A percentile compares a stretch with the other conserved stretches of the same genome.
These are phyloP conservation scores for Pseudocercospora eumusae DNA, from an alignment of 2,329 filamentous ascomycete genomes.

Conservation along the genomic window DNA sequence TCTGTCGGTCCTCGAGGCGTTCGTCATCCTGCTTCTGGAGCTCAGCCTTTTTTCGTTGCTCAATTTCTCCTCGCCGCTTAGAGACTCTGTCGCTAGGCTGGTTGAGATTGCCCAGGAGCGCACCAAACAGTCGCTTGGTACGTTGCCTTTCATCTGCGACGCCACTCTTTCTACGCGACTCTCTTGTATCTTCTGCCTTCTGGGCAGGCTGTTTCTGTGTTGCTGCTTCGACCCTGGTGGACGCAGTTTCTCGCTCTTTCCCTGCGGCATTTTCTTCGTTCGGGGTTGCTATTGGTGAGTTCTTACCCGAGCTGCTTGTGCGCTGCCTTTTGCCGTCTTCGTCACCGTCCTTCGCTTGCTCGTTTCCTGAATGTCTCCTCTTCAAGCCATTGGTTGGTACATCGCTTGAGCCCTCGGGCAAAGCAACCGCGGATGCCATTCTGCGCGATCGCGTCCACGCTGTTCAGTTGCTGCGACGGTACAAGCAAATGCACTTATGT, in stretches of 20 bases:
- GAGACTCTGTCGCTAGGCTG: conserved; percentile 61
- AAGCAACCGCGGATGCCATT: conserved; percentile 21
- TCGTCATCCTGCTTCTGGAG: conserved; percentile 67
- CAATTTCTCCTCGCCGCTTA: conserved; percentile 77
- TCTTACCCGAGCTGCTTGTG: conserved; percentile 36
- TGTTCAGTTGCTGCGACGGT: neutral
- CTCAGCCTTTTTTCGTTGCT: conserved; percentile 73
- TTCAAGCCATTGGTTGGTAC: conserved; percentile 31
- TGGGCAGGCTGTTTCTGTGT: conserved; percentile 12
- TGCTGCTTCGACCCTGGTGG: conserved; percentile 8
- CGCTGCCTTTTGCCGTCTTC: conserved; percentile 34
- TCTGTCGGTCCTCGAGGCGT: conserved; percentile 66
- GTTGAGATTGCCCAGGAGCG: conserved; percentile 36
- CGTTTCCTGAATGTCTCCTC: conserved; percentile 29
- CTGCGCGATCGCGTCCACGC: conserved; percentile 10
- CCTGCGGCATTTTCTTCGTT: conserved; percentile 5
- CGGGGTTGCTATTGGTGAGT: conserved; percentile 26
- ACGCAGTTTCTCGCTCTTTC: conserved; percentile 6
- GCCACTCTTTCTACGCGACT: conserved; percentile 29
- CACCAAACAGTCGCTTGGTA: conserved; percentile 82
- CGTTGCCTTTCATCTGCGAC: conserved; percentile 74
- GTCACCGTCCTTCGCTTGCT: conserved; percentile 27
- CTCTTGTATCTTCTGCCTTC: conserved; percentile 18
- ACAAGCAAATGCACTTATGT: neutral
- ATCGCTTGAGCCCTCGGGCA: conserved; percentile 22